These are phyloP conservation scores for Suillus subaureus DNA, from an alignment of 768 basidiomycete genomes.

Conservation along the genomic window DNA sequence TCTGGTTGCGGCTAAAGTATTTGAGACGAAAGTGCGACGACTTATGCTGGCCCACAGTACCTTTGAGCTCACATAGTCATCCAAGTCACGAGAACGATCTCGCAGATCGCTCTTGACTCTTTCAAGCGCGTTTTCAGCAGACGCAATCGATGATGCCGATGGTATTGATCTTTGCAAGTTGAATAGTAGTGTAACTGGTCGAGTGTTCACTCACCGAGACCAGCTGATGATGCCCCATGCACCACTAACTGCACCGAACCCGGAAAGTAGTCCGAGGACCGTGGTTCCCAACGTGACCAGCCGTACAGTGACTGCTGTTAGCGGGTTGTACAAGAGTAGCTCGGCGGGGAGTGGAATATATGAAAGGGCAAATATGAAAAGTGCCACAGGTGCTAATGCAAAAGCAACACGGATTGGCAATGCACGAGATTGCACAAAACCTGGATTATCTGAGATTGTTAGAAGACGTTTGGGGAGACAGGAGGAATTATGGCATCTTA, in stretches of 20 bases:
- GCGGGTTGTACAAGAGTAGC: constrained; percentile 41
- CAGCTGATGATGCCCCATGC: constrained; percentile 46
- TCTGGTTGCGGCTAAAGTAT: constrained; percentile 25
- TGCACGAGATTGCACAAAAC: constrained; percentile 29
- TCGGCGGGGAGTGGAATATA: constrained; percentile 67
- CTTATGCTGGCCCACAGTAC: constrained; percentile 16
- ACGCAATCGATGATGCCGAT: constrained; percentile 40
- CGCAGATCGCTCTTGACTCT: constrained; percentile 62
- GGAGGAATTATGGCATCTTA: constrained; percentile 13
- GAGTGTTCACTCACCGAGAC: constrained; percentile 4
- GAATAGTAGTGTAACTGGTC: not conserved
- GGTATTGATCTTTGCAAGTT: constrained; percentile 22
- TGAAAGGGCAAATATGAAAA: constrained; percentile 64
- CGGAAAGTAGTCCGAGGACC: constrained; percentile 79
- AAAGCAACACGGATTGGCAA: constrained; percentile 37
- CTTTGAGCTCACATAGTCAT: constrained; percentile 25
- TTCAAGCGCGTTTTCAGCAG: constrained; percentile 58
- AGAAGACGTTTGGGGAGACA: not conserved
- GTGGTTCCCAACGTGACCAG: constrained; percentile 77
- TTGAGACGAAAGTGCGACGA: constrained; percentile 15
- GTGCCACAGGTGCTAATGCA: constrained; percentile 49
- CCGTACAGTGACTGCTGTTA: constrained; percentile 56
- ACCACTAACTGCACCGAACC: constrained; percentile 73
- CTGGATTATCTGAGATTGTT: not conserved
- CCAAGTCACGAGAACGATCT: constrained; percentile 33